Percentiles rank a stretch among this genome's conserved stretches.
Evolutionary conservation across 1,284 basidiomycete genomes (phyloP).

Genomic region (Puccinia novopanici): DNA sequence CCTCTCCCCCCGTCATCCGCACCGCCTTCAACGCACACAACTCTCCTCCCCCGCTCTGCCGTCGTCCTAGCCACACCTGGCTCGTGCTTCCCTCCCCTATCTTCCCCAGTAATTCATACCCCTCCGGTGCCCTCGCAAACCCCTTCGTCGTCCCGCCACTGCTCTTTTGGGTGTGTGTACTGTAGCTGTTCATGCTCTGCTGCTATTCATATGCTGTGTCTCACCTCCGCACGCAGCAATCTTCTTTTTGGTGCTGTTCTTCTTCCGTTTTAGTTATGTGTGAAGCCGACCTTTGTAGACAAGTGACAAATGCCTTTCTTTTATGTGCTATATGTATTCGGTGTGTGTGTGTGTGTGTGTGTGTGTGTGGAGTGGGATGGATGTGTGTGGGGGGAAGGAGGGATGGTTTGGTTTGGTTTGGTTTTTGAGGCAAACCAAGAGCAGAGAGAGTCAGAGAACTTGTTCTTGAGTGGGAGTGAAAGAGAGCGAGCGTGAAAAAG

Average conservation of each 20-base stretch:
- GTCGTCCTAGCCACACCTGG: neutral
- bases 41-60: neutral
- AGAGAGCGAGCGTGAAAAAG: too few species aligned
- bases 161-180: neutral
- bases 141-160: neutral
- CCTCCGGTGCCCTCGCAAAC: neutral
- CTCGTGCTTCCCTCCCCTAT: slow-evolving; percentile 4
- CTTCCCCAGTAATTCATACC: neutral
- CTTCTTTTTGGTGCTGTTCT: neutral
- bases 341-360: too few species aligned
- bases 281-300: too few species aligned
- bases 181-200: neutral
- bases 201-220: neutral
- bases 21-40: slow-evolving; percentile 3
- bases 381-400: too few species aligned
- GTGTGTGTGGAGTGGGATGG: too few species aligned
- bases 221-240: neutral
- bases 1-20: neutral
- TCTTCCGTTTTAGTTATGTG: neutral
- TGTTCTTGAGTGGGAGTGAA: too few species aligned
- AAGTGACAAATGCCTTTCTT: too few species aligned
- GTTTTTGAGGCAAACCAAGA: too few species aligned
- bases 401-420: too few species aligned
- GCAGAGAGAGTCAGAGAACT: too few species aligned
- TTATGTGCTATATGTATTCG: too few species aligned